Base-by-base conservation (phyloP, 2,329 filamentous ascomycete species). In the Cylindrodendrum hubeiense region DNA sequence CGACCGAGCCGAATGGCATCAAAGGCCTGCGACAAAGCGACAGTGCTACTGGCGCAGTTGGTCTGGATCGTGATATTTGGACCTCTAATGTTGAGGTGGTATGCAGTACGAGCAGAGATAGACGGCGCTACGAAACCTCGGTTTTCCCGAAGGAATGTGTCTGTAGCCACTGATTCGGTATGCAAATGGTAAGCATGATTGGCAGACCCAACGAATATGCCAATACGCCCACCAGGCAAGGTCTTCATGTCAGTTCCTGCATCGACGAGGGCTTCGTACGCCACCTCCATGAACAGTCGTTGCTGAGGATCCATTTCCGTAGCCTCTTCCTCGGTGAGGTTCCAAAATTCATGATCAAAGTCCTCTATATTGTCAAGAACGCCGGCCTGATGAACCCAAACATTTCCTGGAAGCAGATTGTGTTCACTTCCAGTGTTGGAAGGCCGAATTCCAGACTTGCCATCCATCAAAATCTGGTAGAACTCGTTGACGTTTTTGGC, bases 241-340 rank as follows among this genome's bases (percentile, higher is more conserved):
- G 28, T 34, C 15, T 26, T 5, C 34, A n/a, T n/a, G 15, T 54
- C 21, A 3, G 15, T 19, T 5, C 51, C 37, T 26, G 51, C 34
- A 13, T 43, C 51, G 5, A 43, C 22, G 15, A 54, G 51, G 21
- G 51, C 51, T 28, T 41, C 51, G n/a, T 54, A 54, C 6, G 51
- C 51, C 22, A 54, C 51, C 21, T 43, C 51, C 19, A 54, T 13
- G 37, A 54, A 54, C 33, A 54, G 51, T 9, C 51, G 51, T 39
- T 54, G 51, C 22, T 54, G 51, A 7, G 34, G 34, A 43, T 54
- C 51, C 51, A 54, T 54, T 9, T 52, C 37, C 3, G 34, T 54
- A n/a, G 34, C 51, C 10, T 54, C 51, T 9, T 54, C 51, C 22
- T 55, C 52, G 4, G 15, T 28, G 21, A 55, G 52, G 4, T 44